These are phyloP conservation scores for Mortierella sp. DNA, from an alignment of 371 early-diverging fungal species.

Conservation along the genomic window DNA sequence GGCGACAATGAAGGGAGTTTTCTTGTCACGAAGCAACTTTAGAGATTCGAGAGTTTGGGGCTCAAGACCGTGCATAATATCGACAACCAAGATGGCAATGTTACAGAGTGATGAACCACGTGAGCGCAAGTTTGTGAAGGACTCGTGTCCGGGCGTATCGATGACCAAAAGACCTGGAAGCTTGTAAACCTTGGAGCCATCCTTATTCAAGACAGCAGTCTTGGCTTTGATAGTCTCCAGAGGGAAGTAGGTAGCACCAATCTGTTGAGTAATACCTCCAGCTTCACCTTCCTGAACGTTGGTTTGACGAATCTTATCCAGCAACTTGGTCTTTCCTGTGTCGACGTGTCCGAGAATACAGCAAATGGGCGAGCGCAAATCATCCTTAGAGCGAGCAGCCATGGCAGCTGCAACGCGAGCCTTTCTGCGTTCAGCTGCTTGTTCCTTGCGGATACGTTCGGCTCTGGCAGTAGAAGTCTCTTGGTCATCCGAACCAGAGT, in stretches of 20 bases:
- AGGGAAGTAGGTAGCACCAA: slow-evolving; percentile 99
- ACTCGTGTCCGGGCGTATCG: slow-evolving; percentile 99
- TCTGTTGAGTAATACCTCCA: slow-evolving; percentile 99
- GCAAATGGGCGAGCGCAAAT: slow-evolving; percentile 99
- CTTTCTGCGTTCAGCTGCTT: slow-evolving; percentile 83
- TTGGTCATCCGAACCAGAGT: slow-evolving; percentile 66
- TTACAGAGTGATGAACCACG: slow-evolving; percentile 99
- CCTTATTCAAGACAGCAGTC: slow-evolving; percentile 81
- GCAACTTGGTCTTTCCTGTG: slow-evolving; percentile 98
- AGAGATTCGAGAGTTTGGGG: slow-evolving; percentile 99
- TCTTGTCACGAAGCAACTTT: slow-evolving; percentile 92
- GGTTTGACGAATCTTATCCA: slow-evolving; percentile 99
- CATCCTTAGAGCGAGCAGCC: slow-evolving; percentile 88
- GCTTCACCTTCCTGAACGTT: slow-evolving; percentile 99
- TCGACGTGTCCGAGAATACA: slow-evolving; percentile 99
- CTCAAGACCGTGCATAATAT: slow-evolving; percentile 99
- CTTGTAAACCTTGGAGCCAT: slow-evolving; percentile 74
- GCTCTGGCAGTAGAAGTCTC: slow-evolving; percentile 69
- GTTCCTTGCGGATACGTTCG: slow-evolving; percentile 81
- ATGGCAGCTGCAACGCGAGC: slow-evolving; percentile 83
- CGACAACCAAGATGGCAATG: slow-evolving; percentile 99
- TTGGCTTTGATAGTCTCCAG: slow-evolving; percentile 93
- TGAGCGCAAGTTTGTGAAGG: slow-evolving; percentile 98
- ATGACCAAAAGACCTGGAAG: slow-evolving; percentile 99
- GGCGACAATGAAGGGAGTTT: slow-evolving; percentile 99